phyloP scores from a whole-genome alignment of 805 yeast genomes.

The Candida sonorensis region DNA sequence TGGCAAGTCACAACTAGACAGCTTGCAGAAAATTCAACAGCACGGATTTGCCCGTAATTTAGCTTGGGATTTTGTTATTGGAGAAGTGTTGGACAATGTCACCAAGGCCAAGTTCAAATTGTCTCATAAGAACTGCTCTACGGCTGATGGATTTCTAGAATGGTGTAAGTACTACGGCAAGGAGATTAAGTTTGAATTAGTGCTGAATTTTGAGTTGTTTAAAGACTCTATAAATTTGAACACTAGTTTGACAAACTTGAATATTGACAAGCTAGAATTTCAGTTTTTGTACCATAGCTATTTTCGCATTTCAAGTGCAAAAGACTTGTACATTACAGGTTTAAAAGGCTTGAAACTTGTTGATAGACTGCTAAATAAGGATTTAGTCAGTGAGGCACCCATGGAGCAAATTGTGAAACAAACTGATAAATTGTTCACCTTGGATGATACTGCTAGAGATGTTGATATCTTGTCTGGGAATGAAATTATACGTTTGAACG shows the following conservation, averaged over 20 bases:
- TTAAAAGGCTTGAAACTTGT: conserved; percentile 8
- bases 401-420: conserved; percentile 10
- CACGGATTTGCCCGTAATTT: conserved; percentile 19
- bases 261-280: conserved; percentile 10
- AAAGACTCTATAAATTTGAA: conserved; percentile 3
- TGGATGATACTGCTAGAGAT: conserved; percentile 1
- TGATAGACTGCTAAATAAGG: conserved; percentile 8
- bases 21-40: conserved; percentile 11
- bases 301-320: conserved; percentile 11
- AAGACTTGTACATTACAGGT: conserved; percentile 16
- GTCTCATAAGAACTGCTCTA: conserved; percentile 3
- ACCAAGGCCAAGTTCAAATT: conserved; percentile 12
- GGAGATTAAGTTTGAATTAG: conserved; percentile 9
- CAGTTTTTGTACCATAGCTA: conserved; percentile 17
- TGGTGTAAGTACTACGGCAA: conserved; percentile 11
- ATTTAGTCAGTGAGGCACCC: conserved; percentile 4
- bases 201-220: conserved; percentile 6
- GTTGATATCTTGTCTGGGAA: conserved; percentile 14
- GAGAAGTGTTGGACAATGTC: conserved; percentile 10
- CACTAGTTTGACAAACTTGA: conserved; percentile 7
- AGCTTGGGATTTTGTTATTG: conserved; percentile 14
- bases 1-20: conserved; percentile 15
- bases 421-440: conserved; percentile 10
- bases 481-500: conserved; percentile 6
- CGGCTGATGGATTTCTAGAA: conserved; percentile 4